phyloP scores from a whole-genome alignment of 2,329 filamentous ascomycete species.

The Juglanconis sp. region DNA sequence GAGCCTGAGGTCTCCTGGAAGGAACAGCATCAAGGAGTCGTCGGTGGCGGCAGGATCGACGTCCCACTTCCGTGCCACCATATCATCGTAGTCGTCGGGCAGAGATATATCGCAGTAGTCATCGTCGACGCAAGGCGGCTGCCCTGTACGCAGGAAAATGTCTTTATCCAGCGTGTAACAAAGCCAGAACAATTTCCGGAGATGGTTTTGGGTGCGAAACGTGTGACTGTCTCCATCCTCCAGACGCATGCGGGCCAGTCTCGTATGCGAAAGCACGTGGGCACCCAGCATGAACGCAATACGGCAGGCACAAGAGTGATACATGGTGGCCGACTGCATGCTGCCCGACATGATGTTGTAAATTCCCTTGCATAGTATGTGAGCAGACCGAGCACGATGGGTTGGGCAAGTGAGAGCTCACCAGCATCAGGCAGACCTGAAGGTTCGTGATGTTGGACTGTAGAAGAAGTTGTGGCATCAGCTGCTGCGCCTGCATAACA shows the following conservation, averaged over 20 bases:
- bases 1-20: constrained; percentile 47
- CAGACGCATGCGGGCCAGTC: neutral
- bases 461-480: constrained; percentile 41
- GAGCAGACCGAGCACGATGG: neutral
- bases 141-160: constrained; percentile 49
- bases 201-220: constrained; percentile 30
- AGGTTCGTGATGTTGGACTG: constrained; percentile 41
- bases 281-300: constrained; percentile 48
- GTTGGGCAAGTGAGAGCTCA: constrained; percentile 26
- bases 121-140: constrained; percentile 48
- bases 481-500: constrained; percentile 36
- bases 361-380: constrained; percentile 28
- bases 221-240: neutral
- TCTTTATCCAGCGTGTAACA: constrained; percentile 55
- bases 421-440: constrained; percentile 46
- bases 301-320: constrained; percentile 43
- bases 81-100: constrained; percentile 34
- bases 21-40: constrained; percentile 26
- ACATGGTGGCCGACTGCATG: constrained; percentile 42
- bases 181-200: constrained; percentile 50
- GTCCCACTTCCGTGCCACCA: constrained; percentile 2
- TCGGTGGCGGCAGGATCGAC: constrained; percentile 5
- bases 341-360: constrained; percentile 45
- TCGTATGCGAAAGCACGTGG: constrained; percentile 28
- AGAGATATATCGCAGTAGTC: constrained; percentile 52